Conservation (phyloP, 2,329 filamentous ascomycete species). For the Colletotrichum camelliae region DNA sequence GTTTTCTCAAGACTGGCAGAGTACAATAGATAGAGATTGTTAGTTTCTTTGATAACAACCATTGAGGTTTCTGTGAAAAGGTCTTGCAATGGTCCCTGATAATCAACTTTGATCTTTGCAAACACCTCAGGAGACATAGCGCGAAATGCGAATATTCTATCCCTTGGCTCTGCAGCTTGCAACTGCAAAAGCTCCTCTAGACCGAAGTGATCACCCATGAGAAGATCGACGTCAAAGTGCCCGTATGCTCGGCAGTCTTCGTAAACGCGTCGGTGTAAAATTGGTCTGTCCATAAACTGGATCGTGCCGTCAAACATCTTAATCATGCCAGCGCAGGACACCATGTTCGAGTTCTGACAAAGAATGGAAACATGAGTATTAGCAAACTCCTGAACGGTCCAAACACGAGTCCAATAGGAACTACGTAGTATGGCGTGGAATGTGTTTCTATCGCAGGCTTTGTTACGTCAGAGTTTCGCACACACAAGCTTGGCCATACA, state of each 20-base stretch:
- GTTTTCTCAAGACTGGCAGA: background rate
- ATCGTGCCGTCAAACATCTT: background rate
- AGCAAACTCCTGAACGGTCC: background rate
- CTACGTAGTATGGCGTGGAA: rapidly evolving
- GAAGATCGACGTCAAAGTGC: too few species aligned
- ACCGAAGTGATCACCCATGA: rapidly evolving
- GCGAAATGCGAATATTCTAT: background rate
- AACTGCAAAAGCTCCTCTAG: rapidly evolving
- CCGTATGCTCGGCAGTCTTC: too few species aligned
- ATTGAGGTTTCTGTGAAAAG: background rate
- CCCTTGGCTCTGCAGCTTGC: background rate
- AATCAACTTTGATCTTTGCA: rapidly evolving
- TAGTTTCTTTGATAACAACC: rapidly evolving
- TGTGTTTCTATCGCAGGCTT: background rate
- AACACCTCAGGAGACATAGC: rapidly evolving
- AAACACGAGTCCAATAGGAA: background rate
- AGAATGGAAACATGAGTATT: background rate
- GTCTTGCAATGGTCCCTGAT: rapidly evolving
- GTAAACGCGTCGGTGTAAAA: too few species aligned
- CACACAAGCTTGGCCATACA: too few species aligned
- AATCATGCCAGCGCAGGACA: rapidly evolving
- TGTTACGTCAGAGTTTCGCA: rapidly evolving
- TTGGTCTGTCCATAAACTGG: too few species aligned
- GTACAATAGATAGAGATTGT: rapidly evolving
- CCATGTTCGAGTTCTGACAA: rapidly evolving